Conservation (phyloP, 2,329 filamentous ascomycete genomes). For the Fusarium sp. region DNA sequence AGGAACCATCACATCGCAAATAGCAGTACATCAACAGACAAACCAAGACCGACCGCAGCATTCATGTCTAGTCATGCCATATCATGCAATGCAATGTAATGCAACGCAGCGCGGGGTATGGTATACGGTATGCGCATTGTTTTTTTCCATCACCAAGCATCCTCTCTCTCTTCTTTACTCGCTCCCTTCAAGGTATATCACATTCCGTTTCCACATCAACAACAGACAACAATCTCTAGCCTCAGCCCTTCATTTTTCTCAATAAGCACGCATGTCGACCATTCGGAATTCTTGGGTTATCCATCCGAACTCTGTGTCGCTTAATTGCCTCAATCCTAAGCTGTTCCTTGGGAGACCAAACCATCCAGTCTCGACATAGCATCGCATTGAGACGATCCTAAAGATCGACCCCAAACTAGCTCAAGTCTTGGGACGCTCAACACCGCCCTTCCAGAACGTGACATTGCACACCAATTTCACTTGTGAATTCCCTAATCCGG, state of each 20-base stretch:
- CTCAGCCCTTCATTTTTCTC: slow-evolving; percentile 9
- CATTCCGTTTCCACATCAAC: slow-evolving; percentile 39
- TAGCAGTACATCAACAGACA: neutral
- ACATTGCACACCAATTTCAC: slow-evolving; percentile 3
- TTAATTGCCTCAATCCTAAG: slow-evolving; percentile 11
- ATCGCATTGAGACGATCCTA: slow-evolving; percentile 27
- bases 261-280: slow-evolving; percentile 7
- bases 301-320: slow-evolving; percentile 7
- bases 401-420: slow-evolving; percentile 22
- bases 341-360: neutral
- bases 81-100: slow-evolving; percentile 7
- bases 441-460: slow-evolving; percentile 41
- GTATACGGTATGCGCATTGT: slow-evolving; percentile 6
- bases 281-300: neutral
- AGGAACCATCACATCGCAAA: slow-evolving; percentile 14
- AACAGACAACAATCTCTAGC: slow-evolving; percentile 8
- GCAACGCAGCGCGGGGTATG: slow-evolving; percentile 10
- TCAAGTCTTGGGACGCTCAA: slow-evolving; percentile 10
- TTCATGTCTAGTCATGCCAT: neutral
- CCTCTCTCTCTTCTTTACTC: neutral
- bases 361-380: neutral
- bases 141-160: slow-evolving; percentile 4
- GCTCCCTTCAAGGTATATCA: slow-evolving; percentile 24
- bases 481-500: slow-evolving; percentile 31
- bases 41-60: neutral